A percentile compares a stretch with the other conserved stretches of the same genome.
These are phyloP conservation scores for Monosporascus cannonballus DNA, from an alignment of 2,329 filamentous ascomycete genomes.

Conservation along the genomic window DNA sequence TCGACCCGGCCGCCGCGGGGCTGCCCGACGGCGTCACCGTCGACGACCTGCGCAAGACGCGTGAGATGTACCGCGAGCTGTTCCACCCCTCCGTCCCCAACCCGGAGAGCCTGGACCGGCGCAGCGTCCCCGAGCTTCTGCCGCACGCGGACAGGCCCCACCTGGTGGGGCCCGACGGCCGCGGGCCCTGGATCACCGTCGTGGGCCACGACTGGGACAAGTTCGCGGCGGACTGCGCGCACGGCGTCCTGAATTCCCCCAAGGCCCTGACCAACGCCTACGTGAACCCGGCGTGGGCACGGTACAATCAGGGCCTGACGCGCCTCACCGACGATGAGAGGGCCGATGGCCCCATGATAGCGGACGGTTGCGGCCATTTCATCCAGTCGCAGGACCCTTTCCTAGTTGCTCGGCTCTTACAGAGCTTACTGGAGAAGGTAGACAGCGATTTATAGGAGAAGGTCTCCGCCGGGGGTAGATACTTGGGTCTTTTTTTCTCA, in stretches of 20 bases:
- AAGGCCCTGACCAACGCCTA: slow-evolving; percentile 39
- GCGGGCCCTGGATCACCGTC: slow-evolving; percentile 38
- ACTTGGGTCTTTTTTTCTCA: no score
- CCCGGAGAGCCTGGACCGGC: slow-evolving; percentile 42
- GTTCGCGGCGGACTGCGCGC: slow-evolving; percentile 41
- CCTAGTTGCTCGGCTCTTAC: slow-evolving; percentile 30
- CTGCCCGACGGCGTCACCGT: slow-evolving; percentile 34
- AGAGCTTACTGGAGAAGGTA: slow-evolving; percentile 9
- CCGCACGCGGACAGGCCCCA: slow-evolving; percentile 36
- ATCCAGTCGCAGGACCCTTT: slow-evolving; percentile 47
- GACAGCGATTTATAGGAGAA: neutral
- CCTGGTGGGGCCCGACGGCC: slow-evolving; percentile 28
- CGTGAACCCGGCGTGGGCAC: slow-evolving; percentile 46
- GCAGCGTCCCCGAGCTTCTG: slow-evolving; percentile 35
- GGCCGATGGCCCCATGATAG: slow-evolving; percentile 39
- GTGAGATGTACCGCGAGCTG: slow-evolving; percentile 28
- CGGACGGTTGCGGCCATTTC: slow-evolving; percentile 46
- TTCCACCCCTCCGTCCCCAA: slow-evolving; percentile 47
- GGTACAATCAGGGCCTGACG: slow-evolving; percentile 46
- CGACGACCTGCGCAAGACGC: slow-evolving; percentile 27
- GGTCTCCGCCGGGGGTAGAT: no score
- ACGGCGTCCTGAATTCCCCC: slow-evolving; percentile 24
- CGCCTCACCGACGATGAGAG: slow-evolving; percentile 34
- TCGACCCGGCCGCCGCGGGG: slow-evolving; percentile 27
- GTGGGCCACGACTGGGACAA: slow-evolving; percentile 47